Evolutionary conservation across 2,329 filamentous ascomycete species (phyloP).

Genomic region (Apiospora kogelbergensis): DNA sequence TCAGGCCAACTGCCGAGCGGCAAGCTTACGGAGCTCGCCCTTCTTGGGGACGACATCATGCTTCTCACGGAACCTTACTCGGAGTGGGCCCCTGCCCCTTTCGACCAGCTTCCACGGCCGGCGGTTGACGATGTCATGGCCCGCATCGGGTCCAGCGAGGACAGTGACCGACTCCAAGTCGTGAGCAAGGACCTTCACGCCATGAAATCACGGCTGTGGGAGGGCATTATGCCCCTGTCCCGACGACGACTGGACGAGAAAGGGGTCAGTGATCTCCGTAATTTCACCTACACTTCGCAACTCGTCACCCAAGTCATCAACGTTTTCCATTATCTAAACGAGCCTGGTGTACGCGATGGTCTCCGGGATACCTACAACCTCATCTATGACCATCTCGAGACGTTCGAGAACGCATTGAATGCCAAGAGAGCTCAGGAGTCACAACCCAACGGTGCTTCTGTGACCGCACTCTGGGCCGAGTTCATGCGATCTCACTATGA

Average conservation of each 20-base stretch:
- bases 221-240: neutral
- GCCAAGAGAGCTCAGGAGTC: slow-evolving; percentile 13
- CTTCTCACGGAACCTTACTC: neutral
- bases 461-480: slow-evolving; percentile 18
- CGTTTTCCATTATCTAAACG: slow-evolving; percentile 30
- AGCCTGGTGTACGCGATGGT: slow-evolving; percentile 15
- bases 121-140: neutral
- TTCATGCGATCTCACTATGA: slow-evolving; percentile 25
- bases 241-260: neutral
- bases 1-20: neutral
- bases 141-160: neutral
- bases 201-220: neutral
- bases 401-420: slow-evolving; percentile 27
- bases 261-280: neutral
- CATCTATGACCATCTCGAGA: slow-evolving; percentile 24
- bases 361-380: slow-evolving; percentile 28
- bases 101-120: neutral
- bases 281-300: neutral
- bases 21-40: neutral
- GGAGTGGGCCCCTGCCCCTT: slow-evolving; percentile 1
- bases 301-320: slow-evolving; percentile 16
- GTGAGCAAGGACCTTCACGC: neutral
- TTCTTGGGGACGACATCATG: neutral
- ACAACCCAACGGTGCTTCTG: slow-evolving; percentile 12
- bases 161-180: neutral